These are phyloP conservation scores for Neurospora hispaniola DNA, from an alignment of 495 filamentous ascomycete genomes.

Conservation along the genomic window DNA sequence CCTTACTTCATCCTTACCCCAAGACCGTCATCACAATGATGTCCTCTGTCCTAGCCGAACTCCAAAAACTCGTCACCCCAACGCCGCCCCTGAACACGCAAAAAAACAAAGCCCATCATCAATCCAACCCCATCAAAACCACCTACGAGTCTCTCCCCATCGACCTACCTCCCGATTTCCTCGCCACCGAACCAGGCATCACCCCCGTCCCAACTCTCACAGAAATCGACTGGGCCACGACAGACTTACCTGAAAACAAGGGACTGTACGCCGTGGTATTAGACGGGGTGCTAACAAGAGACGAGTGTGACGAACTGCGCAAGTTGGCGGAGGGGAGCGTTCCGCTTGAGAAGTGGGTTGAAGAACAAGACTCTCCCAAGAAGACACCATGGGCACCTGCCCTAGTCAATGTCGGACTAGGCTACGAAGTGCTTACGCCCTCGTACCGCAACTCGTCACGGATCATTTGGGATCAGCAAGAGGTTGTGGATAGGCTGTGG, in stretches of 20 bases:
- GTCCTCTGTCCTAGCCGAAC: background rate
- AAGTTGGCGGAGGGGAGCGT: conserved; percentile 44
- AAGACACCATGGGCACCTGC: conserved; percentile 45
- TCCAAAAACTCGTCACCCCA: background rate
- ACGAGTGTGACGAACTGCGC: conserved; percentile 50
- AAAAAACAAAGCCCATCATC: background rate
- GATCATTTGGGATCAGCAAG: conserved; percentile 60
- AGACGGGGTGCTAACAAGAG: conserved; percentile 50
- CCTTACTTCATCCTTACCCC: too few relatives aligned
- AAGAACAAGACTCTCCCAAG: too few relatives aligned
- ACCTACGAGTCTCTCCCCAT: conserved; percentile 25
- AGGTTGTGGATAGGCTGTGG: conserved; percentile 52
- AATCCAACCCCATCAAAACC: conserved; percentile 10
- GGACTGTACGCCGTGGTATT: conserved; percentile 49
- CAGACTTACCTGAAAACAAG: conserved; percentile 43
- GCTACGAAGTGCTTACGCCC: conserved; percentile 43
- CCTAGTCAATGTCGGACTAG: conserved; percentile 58
- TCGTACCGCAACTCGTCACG: conserved; percentile 59
- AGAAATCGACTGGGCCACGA: conserved; percentile 42
- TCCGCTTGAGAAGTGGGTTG: conserved; percentile 7
- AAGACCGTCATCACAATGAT: background rate
- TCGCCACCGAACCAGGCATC: conserved; percentile 14
- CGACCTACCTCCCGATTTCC: conserved; percentile 21
- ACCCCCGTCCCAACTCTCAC: conserved; percentile 15
- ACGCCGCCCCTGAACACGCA: background rate